Evolutionary conservation across 176 grass and related monocot genomes (phyloP).

Genomic region (Alopecurus myosuroides): DNA sequence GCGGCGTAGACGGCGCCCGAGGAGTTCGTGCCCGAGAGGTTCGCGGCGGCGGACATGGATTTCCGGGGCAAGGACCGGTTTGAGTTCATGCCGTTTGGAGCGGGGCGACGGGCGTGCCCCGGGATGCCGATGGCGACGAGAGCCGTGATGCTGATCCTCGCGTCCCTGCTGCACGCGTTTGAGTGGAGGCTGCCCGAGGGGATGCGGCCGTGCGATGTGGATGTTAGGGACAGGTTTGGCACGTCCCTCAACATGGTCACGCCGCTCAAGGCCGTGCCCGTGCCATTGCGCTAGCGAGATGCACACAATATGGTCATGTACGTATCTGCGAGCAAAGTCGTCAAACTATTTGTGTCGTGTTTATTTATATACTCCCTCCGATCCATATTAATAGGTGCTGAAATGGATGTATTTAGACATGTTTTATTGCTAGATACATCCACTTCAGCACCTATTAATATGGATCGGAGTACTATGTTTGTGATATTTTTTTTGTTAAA

Average conservation of each 20-base stretch:
- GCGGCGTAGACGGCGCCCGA: constrained; percentile 23
- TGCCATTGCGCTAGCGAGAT: no score
- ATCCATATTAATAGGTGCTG: no score
- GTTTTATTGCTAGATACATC: no score
- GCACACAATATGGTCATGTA: no score
- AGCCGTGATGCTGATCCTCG: constrained; percentile 34
- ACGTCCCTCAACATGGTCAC: constrained; percentile 42
- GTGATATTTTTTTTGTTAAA: no score
- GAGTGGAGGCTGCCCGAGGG: constrained; percentile 53
- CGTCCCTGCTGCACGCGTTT: constrained; percentile 37
- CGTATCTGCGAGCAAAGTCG: no score
- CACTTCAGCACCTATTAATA: no score
- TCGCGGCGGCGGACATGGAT: constrained; percentile 17
- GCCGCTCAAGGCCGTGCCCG: constrained; percentile 32
- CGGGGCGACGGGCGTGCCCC: constrained; percentile 44
- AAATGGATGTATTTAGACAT: no score
- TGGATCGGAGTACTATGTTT: no score
- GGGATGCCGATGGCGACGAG: constrained; percentile 43
- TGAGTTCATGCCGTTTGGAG: constrained; percentile 60
- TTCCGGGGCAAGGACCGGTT: constrained; percentile 28
- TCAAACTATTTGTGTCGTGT: no score
- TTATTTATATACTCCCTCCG: no score
- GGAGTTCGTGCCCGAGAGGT: constrained; percentile 47
- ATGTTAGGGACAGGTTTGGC: constrained; percentile 39
- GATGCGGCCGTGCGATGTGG: constrained; percentile 38